Evolutionary conservation across 768 basidiomycete genomes (phyloP).

Genomic region (Amanita phalloides): DNA sequence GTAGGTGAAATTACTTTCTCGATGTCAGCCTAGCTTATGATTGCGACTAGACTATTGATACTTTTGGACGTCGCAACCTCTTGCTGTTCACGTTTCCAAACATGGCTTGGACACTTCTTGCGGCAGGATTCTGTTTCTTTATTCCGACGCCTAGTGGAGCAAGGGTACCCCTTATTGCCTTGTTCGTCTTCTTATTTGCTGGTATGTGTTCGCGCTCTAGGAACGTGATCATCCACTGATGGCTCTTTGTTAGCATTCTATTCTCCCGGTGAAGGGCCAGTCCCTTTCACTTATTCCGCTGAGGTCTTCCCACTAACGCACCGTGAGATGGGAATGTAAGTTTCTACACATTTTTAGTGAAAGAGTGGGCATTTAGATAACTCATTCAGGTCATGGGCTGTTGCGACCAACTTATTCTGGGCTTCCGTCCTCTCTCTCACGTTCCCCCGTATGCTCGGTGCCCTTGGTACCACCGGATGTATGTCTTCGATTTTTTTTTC

Average conservation of each 20-base stretch:
- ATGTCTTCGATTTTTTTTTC: slow-evolving; percentile 1
- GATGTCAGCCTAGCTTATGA: neutral
- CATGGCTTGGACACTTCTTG: slow-evolving; percentile 68
- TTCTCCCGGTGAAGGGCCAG: slow-evolving; percentile 82
- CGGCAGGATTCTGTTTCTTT: slow-evolving; percentile 66
- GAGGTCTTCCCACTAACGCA: slow-evolving; percentile 85
- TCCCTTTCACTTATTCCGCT: slow-evolving; percentile 85
- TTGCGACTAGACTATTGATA: slow-evolving; percentile 45
- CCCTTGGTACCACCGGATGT: slow-evolving; percentile 30
- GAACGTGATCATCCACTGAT: slow-evolving; percentile 1
- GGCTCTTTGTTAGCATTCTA: slow-evolving; percentile 28
- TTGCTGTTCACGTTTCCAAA: slow-evolving; percentile 72
- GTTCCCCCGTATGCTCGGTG: slow-evolving; percentile 45
- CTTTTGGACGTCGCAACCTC: slow-evolving; percentile 69
- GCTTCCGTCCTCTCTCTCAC: slow-evolving; percentile 44
- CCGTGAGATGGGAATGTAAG: slow-evolving; percentile 52
- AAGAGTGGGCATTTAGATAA: slow-evolving; percentile 15
- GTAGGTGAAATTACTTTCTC: slow-evolving; percentile 17
- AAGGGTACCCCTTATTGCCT: slow-evolving; percentile 29
- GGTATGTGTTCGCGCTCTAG: slow-evolving; percentile 12
- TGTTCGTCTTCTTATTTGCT: slow-evolving; percentile 33
- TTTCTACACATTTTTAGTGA: slow-evolving; percentile 14
- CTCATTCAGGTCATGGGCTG: slow-evolving; percentile 38
- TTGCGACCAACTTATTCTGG: slow-evolving; percentile 40
- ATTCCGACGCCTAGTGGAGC: slow-evolving; percentile 26